A percentile compares a stretch with the other conserved stretches of the same genome.
These are phyloP conservation scores for Glaciozyma martinii DNA, from an alignment of 768 basidiomycete species.

Conservation along the genomic window DNA sequence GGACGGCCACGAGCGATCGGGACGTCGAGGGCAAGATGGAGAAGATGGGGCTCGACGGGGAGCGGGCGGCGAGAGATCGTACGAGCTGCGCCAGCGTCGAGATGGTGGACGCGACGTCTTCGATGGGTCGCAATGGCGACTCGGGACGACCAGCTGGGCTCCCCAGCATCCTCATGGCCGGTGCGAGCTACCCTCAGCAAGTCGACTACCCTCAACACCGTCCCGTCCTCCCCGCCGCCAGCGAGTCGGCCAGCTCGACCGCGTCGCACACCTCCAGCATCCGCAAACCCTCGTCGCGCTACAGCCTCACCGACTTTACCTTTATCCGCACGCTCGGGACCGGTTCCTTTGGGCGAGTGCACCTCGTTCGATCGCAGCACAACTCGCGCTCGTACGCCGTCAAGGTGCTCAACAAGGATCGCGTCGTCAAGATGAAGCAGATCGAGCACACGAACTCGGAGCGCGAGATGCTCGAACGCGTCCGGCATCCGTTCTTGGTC, in stretches of 20 bases:
- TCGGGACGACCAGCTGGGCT: background rate
- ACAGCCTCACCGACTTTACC: slow-evolving; percentile 35
- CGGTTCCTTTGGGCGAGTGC: slow-evolving; percentile 89
- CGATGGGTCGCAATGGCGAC: background rate
- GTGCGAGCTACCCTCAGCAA: background rate
- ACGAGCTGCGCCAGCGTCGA: slow-evolving; percentile 20
- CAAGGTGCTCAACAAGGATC: slow-evolving; percentile 48
- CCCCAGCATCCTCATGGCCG: background rate
- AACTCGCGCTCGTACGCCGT: slow-evolving; percentile 58
- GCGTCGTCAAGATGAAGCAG: slow-evolving; percentile 62
- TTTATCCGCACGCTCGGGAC: slow-evolving; percentile 52
- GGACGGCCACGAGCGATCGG: background rate
- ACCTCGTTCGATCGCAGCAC: slow-evolving; percentile 62
- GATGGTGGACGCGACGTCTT: background rate
- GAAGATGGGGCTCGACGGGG: slow-evolving; percentile 14
- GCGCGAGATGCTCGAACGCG: slow-evolving; percentile 72
- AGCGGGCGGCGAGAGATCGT: slow-evolving; percentile 2
- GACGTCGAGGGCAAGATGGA: slow-evolving; percentile 29
- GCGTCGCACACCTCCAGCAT: slow-evolving; percentile 28
- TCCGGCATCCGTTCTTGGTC: slow-evolving; percentile 92
- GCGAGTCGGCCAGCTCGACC: slow-evolving; percentile 12
- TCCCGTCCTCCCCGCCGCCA: slow-evolving; percentile 7
- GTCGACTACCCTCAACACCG: background rate
- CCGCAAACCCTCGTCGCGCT: slow-evolving; percentile 35
- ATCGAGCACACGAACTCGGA: slow-evolving; percentile 98